Evolutionary conservation across 2,329 filamentous ascomycete species (phyloP), one percentile per base, ranked within the genome.

Genomic region (Xylariomycetidae sp.): DNA sequence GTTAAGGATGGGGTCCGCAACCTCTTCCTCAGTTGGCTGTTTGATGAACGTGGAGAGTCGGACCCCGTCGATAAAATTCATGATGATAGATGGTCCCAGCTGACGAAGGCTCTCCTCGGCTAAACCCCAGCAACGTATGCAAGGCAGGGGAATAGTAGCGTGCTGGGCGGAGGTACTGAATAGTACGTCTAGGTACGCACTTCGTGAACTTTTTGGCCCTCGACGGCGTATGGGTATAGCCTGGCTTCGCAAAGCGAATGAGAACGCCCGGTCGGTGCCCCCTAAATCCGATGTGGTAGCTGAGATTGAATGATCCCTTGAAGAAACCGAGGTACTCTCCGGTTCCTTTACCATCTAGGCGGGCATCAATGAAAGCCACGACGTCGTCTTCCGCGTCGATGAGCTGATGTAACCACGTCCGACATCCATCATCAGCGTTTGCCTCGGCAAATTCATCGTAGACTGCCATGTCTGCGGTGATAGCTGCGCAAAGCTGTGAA

Each of bases 151-250:
- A n/a, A 61, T 57, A 3, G 40, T 53, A 19, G 53, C 59, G 5
- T 53, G 38, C 30, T 56, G n/a, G 27, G 27, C 40, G 25, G 14
- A 61, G 44, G 22, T 39, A 51, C 25, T 55, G 36, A 41, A 60
- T 50, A 31, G 42, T 33, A n/a, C 15, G 32, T 31, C 25, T n/a
- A n/a, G n/a, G n/a, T n/a, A 50, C 50, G 25, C 57, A 50, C 27
- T 56, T 58, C 14, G 28, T 26, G 23, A 62, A 48, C 31, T 62
- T 64, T 31, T 61, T 57, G 27, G 54, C 50, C 22, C 48, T 30
- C 12, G 42, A 34, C 7, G 33, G 12, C 10, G 41, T 36, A 25
- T 40, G 32, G 15, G 39, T 53, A 22, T 46, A 41, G 4, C 51
- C 51, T 2, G 48, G 48, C 31, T 46, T 38, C 6, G 31, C 10